These are phyloP conservation scores for Backusella westeae DNA, from an alignment of 192 early-diverging fungal species.

Conservation along the genomic window DNA sequence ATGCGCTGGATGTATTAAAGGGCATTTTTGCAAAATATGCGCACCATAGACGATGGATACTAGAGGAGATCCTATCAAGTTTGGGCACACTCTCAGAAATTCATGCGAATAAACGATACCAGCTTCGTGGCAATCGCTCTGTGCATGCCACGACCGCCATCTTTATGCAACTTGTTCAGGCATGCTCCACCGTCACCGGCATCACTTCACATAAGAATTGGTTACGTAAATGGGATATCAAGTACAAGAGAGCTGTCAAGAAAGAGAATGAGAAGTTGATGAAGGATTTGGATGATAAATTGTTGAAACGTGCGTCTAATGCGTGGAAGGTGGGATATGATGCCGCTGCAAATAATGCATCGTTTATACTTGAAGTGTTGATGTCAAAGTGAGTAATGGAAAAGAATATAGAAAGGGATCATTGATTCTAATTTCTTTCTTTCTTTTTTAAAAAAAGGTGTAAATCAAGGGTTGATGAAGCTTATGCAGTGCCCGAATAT, in stretches of 20 bases:
- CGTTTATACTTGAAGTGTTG: conserved; percentile 61
- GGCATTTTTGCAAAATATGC: conserved; percentile 52
- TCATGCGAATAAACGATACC: conserved; percentile 55
- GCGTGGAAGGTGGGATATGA: conserved; percentile 48
- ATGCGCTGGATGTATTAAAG: conserved; percentile 23
- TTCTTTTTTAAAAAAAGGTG: conserved; percentile 27
- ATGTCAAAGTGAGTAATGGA: conserved; percentile 44
- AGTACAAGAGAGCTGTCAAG: conserved; percentile 9
- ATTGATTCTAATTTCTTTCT: conserved; percentile 27
- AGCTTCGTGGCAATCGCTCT: conserved; percentile 54
- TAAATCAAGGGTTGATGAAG: conserved; percentile 41
- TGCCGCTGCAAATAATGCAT: conserved; percentile 51
- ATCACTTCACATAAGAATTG: conserved; percentile 21
- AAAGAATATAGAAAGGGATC: too few species aligned
- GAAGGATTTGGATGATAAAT: conserved; percentile 1
- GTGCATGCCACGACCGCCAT: conserved; percentile 74
- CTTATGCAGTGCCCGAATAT: conserved; percentile 69
- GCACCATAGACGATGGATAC: conserved; percentile 71
- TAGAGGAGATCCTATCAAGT: conserved; percentile 83
- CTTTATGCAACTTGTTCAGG: conserved; percentile 70
- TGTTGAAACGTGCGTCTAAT: background rate
- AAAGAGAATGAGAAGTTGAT: background rate
- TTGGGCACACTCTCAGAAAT: conserved; percentile 65
- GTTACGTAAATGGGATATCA: conserved; percentile 28
- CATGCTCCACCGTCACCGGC: conserved; percentile 32